Conservation (phyloP, 208 protist genomes). For the Leishmania tropica region DNA sequence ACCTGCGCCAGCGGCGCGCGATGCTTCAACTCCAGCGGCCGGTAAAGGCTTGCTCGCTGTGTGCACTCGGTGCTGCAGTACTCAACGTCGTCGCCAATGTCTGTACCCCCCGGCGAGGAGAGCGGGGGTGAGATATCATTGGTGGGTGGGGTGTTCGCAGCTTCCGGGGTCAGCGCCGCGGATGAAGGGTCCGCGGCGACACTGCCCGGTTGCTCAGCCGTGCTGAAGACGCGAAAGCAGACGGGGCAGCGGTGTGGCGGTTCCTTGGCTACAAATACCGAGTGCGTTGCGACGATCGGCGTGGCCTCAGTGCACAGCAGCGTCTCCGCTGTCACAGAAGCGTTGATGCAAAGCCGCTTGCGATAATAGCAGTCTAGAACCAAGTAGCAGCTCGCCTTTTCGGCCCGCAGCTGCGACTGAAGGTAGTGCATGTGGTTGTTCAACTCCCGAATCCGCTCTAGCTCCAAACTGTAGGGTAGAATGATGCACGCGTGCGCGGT, state of each 20-base stretch:
- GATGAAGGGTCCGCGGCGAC: neutral
- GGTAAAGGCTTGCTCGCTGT: conserved; percentile 40
- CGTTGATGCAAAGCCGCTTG: conserved; percentile 40
- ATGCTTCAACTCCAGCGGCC: conserved; percentile 47
- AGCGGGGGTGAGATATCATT: conserved; percentile 11
- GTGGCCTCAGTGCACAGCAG: conserved; percentile 45
- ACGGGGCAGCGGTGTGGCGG: conserved; percentile 47
- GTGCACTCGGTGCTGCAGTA: conserved; percentile 39
- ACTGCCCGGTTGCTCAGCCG: conserved; percentile 7
- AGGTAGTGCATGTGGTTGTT: conserved; percentile 59
- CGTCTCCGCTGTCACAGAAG: conserved; percentile 11
- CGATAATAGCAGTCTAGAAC: conserved; percentile 61
- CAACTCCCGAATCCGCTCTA: conserved; percentile 59
- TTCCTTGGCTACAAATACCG: conserved; percentile 36
- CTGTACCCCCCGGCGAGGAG: conserved; percentile 9
- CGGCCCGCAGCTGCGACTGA: conserved; percentile 39
- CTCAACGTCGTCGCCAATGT: conserved; percentile 17
- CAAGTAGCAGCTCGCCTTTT: conserved; percentile 32
- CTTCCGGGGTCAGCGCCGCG: neutral
- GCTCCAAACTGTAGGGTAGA: conserved; percentile 54
- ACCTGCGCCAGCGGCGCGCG: conserved; percentile 38
- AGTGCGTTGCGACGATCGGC: conserved; percentile 49
- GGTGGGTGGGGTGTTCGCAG: neutral
- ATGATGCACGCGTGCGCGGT: conserved; percentile 43
- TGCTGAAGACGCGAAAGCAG: conserved; percentile 38